phyloP scores from a whole-genome alignment of 345 rosid species.

The Lepidium didymum region DNA sequence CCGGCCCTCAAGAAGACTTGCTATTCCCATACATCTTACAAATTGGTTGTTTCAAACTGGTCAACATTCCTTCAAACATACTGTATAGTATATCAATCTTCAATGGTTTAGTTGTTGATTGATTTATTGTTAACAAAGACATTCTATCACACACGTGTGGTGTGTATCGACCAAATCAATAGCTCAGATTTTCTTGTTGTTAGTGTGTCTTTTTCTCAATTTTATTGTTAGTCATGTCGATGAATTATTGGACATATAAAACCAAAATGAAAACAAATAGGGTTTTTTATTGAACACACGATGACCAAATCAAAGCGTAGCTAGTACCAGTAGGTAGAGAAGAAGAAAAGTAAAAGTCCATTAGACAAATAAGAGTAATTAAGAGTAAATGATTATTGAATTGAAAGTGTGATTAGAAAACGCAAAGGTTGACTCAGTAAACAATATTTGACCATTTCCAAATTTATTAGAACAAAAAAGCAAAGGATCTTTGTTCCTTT shows the following conservation, averaged over 20 bases:
- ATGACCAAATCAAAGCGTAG: neutral
- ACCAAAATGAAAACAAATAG: neutral
- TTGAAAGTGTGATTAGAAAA: neutral
- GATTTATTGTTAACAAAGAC: neutral
- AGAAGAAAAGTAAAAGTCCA: neutral
- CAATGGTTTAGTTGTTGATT: neutral
- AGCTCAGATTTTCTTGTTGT: neutral
- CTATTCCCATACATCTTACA: too few relatives aligned
- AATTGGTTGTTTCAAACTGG: too few relatives aligned
- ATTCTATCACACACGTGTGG: neutral
- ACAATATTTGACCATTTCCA: conserved; percentile 3
- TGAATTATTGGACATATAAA: neutral
- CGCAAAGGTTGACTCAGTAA: neutral
- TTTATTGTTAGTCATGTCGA: neutral
- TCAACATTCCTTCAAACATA: too few relatives aligned
- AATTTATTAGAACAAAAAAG: neutral
- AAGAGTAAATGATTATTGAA: neutral
- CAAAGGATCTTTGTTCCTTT: conserved; percentile 20
- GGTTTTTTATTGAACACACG: neutral
- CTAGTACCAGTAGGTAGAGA: neutral
- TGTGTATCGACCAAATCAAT: neutral
- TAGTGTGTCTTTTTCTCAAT: neutral
- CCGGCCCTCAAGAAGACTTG: too few relatives aligned
- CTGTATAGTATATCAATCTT: too few relatives aligned
- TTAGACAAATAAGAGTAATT: neutral